Evolutionary conservation across 2,329 filamentous ascomycete genomes (phyloP), one percentile per base, ranked within the genome.

Genomic region (Colletotrichum sidae): DNA sequence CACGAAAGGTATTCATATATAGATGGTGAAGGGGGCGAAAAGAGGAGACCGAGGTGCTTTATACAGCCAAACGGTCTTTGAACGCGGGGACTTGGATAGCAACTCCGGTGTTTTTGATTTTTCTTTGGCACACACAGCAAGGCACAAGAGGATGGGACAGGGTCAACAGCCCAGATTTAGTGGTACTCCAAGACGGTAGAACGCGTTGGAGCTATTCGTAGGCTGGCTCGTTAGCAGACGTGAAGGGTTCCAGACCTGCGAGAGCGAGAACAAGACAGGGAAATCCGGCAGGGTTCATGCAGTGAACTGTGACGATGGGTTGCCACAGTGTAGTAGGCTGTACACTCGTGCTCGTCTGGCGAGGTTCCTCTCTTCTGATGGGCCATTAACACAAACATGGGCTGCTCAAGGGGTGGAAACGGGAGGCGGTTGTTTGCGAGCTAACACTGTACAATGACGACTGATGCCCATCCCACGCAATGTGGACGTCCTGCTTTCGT

Each of bases 361-460:
- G 25, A 25, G 42, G 7, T 44, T 44, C 41, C 41, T 44, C 41
- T 5, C 41, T n/a, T 13, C 41, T 44, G 41, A 44, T 44, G 41
- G 25, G 25, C 25, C 25, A 25, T 25, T 9, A 10, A 8, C 13
- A 41, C 38, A 41, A 3, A 41, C 38, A 41, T 41, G 38, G 9
- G 5, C 38, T 25, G 25, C 12, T 12, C 41, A 11, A 6, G 2
- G 41, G 12, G 42, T 10, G 33, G 34, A 6, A 47, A 17, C 2
- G 45, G 45, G 17, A 17, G 33, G 10, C 11, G 53, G 10, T 39
- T n/a, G 54, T 37, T 41, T 55, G 58, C 8, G 11, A 15, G 15
- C 52, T 34, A 46, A 44, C 8, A 25, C 47, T 65, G 58, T 56
- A 39, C 52, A 13, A 62, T 65, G 62, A 62, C 62, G 62, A 55